These are phyloP conservation scores for Carallia brachiata DNA, from an alignment of 345 rosid genomes.

Conservation along the genomic window DNA sequence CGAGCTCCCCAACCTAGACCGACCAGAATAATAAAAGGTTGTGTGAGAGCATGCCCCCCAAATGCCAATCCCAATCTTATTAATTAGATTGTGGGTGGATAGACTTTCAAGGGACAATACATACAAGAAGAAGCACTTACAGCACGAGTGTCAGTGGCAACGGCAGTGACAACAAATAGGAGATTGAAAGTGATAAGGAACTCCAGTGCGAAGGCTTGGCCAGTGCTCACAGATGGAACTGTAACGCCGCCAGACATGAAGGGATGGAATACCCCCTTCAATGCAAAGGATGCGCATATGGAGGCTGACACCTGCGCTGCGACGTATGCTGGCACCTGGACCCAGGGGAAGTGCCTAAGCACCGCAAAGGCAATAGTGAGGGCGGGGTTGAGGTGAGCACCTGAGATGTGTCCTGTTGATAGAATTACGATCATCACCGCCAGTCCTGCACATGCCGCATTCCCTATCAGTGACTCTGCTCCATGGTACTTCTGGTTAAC, in stretches of 20 bases:
- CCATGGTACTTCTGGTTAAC: conserved; percentile 80
- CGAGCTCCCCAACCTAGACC: conserved; percentile 88
- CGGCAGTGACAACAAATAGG: conserved; percentile 89
- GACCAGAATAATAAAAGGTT: neutral
- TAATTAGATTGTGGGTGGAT: neutral
- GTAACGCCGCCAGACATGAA: conserved; percentile 96
- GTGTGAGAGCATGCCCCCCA: neutral
- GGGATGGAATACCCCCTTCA: conserved; percentile 81
- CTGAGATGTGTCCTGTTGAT: conserved; percentile 93
- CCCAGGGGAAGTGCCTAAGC: conserved; percentile 91
- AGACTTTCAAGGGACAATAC: neutral
- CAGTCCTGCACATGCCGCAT: conserved; percentile 85
- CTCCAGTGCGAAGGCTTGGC: conserved; percentile 94
- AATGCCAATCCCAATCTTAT: too few species aligned
- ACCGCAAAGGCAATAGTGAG: conserved; percentile 88
- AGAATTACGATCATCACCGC: conserved; percentile 93
- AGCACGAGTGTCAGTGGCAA: conserved; percentile 97
- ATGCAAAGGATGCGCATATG: conserved; percentile 87
- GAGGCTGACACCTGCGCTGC: conserved; percentile 90
- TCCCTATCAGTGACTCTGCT: conserved; percentile 79
- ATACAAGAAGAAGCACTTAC: conserved; percentile 33
- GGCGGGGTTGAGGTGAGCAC: conserved; percentile 94
- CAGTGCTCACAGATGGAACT: conserved; percentile 68
- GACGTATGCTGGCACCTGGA: conserved; percentile 85
- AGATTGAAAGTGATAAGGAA: conserved; percentile 88